These are phyloP conservation scores for Prototheca cutis DNA, from an alignment of 163 green algal genomes.

Conservation along the genomic window DNA sequence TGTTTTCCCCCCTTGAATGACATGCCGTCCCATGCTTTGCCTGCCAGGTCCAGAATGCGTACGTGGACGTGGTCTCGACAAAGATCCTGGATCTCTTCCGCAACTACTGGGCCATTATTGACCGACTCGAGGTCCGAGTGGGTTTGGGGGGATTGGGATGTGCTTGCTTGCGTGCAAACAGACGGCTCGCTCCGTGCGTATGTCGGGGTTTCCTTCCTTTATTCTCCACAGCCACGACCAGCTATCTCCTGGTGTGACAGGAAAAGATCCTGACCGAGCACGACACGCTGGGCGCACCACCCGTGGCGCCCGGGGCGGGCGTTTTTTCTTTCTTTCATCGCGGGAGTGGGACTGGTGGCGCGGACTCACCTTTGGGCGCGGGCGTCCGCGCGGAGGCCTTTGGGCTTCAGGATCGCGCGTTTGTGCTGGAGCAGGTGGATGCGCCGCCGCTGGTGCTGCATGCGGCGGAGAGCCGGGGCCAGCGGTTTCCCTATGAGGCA, in stretches of 20 bases:
- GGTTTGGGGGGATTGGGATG: too few relatives aligned
- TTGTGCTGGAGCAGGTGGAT: slow-evolving; percentile 65
- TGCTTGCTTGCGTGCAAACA: too few relatives aligned
- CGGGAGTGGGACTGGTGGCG: not conserved
- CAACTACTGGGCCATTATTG: slow-evolving; percentile 73
- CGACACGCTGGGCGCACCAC: slow-evolving; percentile 37
- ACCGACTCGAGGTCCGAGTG: slow-evolving; percentile 43
- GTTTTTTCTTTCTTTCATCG: slow-evolving; percentile 12
- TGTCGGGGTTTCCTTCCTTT: too few relatives aligned
- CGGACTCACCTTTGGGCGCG: too few relatives aligned
- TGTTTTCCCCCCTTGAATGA: not conserved
- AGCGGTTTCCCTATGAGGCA: slow-evolving; percentile 70
- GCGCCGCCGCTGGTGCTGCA: slow-evolving; percentile 78
- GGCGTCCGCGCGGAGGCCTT: slow-evolving; percentile 40
- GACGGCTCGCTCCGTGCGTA: too few relatives aligned
- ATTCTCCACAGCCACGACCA: too few relatives aligned
- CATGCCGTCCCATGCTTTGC: too few relatives aligned
- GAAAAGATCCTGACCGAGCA: slow-evolving; percentile 28
- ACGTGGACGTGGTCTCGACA: slow-evolving; percentile 66
- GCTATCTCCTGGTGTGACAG: too few relatives aligned
- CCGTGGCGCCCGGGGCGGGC: slow-evolving; percentile 23
- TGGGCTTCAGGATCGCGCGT: slow-evolving; percentile 54
- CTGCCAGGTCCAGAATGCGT: slow-evolving; percentile 53
- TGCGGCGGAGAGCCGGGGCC: slow-evolving; percentile 57
- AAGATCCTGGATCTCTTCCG: slow-evolving; percentile 78